Evolutionary conservation across 2,329 filamentous ascomycete genomes (phyloP).

Genomic region (Fusarium aywerte): DNA sequence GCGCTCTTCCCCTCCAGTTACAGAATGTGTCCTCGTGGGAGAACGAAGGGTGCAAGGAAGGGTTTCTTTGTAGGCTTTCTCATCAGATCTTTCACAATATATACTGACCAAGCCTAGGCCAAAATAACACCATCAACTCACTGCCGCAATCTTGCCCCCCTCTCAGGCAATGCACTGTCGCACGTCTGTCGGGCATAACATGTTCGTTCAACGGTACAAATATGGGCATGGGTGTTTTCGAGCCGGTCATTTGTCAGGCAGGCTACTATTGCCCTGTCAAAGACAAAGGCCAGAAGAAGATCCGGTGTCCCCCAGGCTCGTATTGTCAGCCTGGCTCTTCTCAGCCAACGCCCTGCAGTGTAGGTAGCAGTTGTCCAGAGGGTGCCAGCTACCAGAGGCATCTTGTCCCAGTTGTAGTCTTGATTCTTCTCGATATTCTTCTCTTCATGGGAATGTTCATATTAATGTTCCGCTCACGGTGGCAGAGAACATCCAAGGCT

Average conservation of each 20-base stretch:
- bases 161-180: slow-evolving; percentile 51
- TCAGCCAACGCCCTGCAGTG: slow-evolving; percentile 59
- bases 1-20: slow-evolving; percentile 55
- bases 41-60: slow-evolving; percentile 52
- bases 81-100: not conserved
- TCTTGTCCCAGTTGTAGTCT: slow-evolving; percentile 56
- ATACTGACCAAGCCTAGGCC: slow-evolving; percentile 44
- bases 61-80: slow-evolving; percentile 55
- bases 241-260: slow-evolving; percentile 61
- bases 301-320: slow-evolving; percentile 58
- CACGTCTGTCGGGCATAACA: slow-evolving; percentile 50
- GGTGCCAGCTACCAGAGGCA: slow-evolving; percentile 56
- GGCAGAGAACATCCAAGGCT: slow-evolving; percentile 26
- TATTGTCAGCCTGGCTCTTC: slow-evolving; percentile 64
- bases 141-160: slow-evolving; percentile 59
- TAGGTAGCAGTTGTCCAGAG: slow-evolving; percentile 59
- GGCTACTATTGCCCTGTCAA: slow-evolving; percentile 61
- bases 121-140: slow-evolving; percentile 59
- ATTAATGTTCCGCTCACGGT: slow-evolving; percentile 34
- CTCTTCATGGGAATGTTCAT: slow-evolving; percentile 50
- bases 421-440: slow-evolving; percentile 57
- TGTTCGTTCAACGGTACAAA: slow-evolving; percentile 51
- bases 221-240: slow-evolving; percentile 58
- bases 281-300: slow-evolving; percentile 51
- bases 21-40: slow-evolving; percentile 53